A percentile compares a stretch with the other conserved stretches of the same genome.
phyloP scores from a whole-genome alignment of 1,139 yeast species.

The Yamadazyma friedrichii region DNA sequence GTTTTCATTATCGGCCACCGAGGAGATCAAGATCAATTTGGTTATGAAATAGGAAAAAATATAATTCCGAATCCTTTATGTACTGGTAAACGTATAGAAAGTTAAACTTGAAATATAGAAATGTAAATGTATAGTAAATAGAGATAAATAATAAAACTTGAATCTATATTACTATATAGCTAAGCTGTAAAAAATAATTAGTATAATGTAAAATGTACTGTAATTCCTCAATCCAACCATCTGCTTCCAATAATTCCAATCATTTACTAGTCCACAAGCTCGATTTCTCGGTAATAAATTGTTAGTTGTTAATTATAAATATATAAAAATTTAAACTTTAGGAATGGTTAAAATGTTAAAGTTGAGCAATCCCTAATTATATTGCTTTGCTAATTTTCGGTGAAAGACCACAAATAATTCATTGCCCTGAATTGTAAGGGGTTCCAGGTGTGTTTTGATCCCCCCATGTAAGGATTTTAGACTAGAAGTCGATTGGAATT shows the following conservation, averaged over 20 bases:
- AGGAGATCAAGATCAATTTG: constrained; percentile 23
- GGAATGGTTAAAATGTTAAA: constrained; percentile 5
- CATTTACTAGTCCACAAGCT: background rate
- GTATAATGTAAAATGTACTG: background rate
- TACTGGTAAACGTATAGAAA: constrained; percentile 20
- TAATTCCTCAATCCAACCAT: constrained; percentile 3
- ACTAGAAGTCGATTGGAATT: background rate
- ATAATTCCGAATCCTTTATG: constrained; percentile 15
- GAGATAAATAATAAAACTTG: background rate
- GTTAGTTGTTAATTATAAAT: background rate
- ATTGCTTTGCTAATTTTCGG: no score
- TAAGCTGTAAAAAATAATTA: constrained; percentile 1
- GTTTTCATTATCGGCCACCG: constrained; percentile 19
- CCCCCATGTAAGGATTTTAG: constrained; percentile 1
- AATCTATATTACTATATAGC: background rate
- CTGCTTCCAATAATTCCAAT: constrained; percentile 1
- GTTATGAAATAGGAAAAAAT: constrained; percentile 23
- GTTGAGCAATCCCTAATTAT: background rate
- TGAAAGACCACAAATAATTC: background rate
- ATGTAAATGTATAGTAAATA: background rate
- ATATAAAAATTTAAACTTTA: constrained; percentile 2
- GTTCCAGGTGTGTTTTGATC: background rate
- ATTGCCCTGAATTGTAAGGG: background rate
- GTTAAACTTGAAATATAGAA: background rate
- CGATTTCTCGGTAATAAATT: constrained; percentile 5